phyloP scores from a whole-genome alignment of 2,329 filamentous ascomycete species.

The Thermoascus crustaceus region DNA sequence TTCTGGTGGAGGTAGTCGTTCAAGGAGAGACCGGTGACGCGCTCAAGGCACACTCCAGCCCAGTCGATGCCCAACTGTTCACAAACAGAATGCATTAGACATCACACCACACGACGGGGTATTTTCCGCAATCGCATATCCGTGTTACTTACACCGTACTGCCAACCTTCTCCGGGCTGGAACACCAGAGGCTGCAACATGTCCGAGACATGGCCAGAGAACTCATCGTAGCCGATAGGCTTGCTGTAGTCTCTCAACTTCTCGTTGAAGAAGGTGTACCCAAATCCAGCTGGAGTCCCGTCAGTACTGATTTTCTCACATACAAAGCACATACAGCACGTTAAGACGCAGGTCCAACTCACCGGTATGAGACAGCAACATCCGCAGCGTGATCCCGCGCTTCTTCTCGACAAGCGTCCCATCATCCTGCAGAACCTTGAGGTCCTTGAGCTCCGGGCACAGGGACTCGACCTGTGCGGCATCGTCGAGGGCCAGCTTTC shows the following conservation, averaged over 20 bases:
- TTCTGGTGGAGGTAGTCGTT: conserved; percentile 44
- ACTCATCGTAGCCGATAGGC: conserved; percentile 50
- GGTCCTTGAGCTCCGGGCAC: conserved; percentile 35
- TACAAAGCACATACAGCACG: too few relatives aligned
- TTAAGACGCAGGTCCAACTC: conserved; percentile 4
- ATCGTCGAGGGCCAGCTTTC: conserved; percentile 36
- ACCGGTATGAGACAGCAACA: conserved; percentile 46
- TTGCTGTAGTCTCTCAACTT: conserved; percentile 40
- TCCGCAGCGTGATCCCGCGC: conserved; percentile 47
- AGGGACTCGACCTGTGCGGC: conserved; percentile 30
- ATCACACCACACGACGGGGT: neutral
- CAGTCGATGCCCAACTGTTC: conserved; percentile 45
- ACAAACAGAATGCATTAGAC: conserved; percentile 2
- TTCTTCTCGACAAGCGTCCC: conserved; percentile 35
- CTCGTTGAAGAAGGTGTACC: conserved; percentile 49
- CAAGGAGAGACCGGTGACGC: conserved; percentile 36
- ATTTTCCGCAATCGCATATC: too few relatives aligned
- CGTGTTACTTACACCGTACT: conserved; percentile 49
- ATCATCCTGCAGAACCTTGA: conserved; percentile 34
- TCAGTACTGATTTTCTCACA: neutral
- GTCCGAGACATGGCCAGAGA: conserved; percentile 47
- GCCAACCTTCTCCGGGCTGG: conserved; percentile 55
- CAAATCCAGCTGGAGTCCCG: conserved; percentile 44
- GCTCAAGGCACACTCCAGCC: conserved; percentile 45
- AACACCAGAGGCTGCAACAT: conserved; percentile 50